phyloP scores from a whole-genome alignment of 2,329 filamentous ascomycete species.

The Cercospora citrullina region DNA sequence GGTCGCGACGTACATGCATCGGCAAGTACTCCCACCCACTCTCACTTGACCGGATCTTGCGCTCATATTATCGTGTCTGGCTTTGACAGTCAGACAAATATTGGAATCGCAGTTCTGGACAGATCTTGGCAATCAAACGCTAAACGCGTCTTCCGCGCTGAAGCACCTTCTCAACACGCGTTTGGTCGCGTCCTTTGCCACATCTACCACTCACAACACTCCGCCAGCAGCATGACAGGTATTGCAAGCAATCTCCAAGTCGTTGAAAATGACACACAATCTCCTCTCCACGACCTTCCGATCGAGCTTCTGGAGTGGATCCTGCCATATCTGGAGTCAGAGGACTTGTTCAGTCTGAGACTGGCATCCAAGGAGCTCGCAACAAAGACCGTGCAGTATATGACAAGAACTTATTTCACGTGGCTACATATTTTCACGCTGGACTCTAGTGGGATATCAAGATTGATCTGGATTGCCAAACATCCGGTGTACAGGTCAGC shows the following conservation, averaged over 20 bases:
- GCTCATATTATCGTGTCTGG: not conserved
- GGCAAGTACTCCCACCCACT: not conserved
- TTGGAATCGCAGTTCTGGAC: no score
- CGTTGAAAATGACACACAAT: no score
- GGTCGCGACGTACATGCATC: not conserved
- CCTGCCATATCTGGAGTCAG: not conserved
- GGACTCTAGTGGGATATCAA: not conserved
- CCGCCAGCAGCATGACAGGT: no score
- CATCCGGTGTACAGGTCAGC: not conserved
- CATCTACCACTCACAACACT: no score
- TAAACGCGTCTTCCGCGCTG: no score
- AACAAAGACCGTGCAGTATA: not conserved
- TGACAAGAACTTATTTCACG: not conserved
- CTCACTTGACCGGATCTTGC: not conserved
- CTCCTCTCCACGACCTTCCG: not conserved
- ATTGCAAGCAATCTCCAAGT: no score
- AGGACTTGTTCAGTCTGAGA: not conserved
- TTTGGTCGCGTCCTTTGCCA: no score
- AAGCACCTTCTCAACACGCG: no score
- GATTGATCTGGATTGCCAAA: not conserved
- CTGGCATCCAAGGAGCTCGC: not conserved
- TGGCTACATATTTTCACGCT: not conserved
- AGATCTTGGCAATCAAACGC: no score
- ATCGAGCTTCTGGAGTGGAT: not conserved
- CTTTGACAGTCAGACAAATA: not conserved